Percentiles rank a stretch among this genome's conserved stretches.
phyloP scores from a whole-genome alignment of 139 green algal genomes.

The Dunaliella sp. region DNA sequence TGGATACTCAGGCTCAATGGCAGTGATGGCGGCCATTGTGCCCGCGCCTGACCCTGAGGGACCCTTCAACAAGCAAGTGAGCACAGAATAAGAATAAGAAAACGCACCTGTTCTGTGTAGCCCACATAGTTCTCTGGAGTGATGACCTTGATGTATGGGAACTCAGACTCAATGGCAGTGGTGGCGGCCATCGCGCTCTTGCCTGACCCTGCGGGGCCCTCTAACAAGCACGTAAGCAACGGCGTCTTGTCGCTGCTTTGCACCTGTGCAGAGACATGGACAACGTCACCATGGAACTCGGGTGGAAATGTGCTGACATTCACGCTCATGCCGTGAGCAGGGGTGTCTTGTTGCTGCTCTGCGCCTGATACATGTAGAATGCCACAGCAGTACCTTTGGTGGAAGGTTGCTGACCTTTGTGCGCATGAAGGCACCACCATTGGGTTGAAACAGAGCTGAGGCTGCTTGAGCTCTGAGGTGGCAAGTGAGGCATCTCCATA shows the following conservation, averaged over 20 bases:
- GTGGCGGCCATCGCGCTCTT: conserved; percentile 95
- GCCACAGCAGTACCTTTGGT: too few relatives aligned
- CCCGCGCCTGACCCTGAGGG: conserved; percentile 87
- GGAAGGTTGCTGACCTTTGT: too few relatives aligned
- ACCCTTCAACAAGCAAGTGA: conserved; percentile 88
- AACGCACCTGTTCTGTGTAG: conserved; percentile 77
- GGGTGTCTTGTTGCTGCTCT: conserved; percentile 76
- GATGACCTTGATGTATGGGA: conserved; percentile 94
- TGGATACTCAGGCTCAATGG: conserved; percentile 84
- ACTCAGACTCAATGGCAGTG: conserved; percentile 79
- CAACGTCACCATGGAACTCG: too few relatives aligned
- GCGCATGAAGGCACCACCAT: too few relatives aligned
- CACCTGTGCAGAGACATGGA: conserved; percentile 56
- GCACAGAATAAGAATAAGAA: too few relatives aligned
- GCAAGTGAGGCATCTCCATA: too few relatives aligned
- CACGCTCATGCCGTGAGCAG: too few relatives aligned
- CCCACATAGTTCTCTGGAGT: conserved; percentile 86
- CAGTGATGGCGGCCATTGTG: conserved; percentile 86
- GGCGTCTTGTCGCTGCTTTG: conserved; percentile 78
- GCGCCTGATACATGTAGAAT: neutral
- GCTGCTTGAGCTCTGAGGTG: too few relatives aligned
- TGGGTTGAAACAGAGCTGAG: too few relatives aligned
- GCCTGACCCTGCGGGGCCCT: conserved; percentile 81
- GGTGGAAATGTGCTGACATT: too few relatives aligned
- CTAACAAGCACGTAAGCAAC: conserved; percentile 84